Evolutionary conservation across 1,139 yeast genomes (phyloP), one percentile per base, ranked within the genome.

Genomic region (Debaryomycetaceae sp.): DNA sequence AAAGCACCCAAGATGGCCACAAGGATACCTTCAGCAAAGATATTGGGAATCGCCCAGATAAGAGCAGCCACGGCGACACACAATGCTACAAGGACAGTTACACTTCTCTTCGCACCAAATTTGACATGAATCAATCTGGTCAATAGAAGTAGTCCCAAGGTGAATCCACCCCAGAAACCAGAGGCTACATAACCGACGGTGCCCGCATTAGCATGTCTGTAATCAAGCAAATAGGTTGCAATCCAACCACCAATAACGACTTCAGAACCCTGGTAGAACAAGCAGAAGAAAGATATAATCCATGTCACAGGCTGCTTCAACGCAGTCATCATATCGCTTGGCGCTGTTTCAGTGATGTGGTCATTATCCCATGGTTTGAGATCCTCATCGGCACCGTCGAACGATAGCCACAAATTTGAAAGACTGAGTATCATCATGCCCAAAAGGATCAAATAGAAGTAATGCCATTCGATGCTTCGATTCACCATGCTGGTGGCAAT

Each of bases 171-270:
- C 90, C 89, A 84, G 53, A 78, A 83, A 0, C 89, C 89, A 6
- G 88, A 79, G 2, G 86, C 78, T 27, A 83, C 83, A 55, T 82
- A 83, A 17, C 89, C 88, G 45, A 76, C 74, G 5, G 75, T 61
- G 0, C 57, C 50, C 4, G 65, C 56, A 42, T 66, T 61, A 1
- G 83, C 85, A 39, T 69, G 66, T 39, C 88, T 69, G 52, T 79
- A 80, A 42, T 76, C 78, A 39, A 81, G 70, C 54, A 84, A 67
- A 52, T 72, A 84, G 0, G 89, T 80, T 35, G 82, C 84, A 34
- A 81, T 73, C 89, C 89, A 84, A 29, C 88, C 88, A 20, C 85
- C 88, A 53, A 82, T 60, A 0, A 84, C 67, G 5, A 84, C 88
- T 57, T 84, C 90, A 2, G 79, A 74, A 4, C 90, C 91, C 54